These are phyloP conservation scores for Kodamaea suecica DNA, from an alignment of 1,139 yeast genomes.

Conservation along the genomic window DNA sequence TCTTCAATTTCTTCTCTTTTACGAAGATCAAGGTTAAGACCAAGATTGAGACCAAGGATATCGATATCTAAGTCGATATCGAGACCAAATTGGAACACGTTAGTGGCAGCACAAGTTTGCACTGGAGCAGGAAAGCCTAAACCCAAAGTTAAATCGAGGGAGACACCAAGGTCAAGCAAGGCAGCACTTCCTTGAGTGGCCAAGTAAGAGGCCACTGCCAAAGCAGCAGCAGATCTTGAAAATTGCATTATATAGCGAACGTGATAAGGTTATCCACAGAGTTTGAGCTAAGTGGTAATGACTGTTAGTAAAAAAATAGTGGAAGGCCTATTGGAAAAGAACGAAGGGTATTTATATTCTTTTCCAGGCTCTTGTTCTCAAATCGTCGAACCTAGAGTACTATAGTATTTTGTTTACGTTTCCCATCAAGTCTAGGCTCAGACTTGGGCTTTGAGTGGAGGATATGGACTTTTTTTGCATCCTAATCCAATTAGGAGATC, in stretches of 20 bases:
- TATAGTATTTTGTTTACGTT: no score
- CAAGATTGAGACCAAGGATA: no score
- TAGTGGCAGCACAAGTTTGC: constrained; percentile 10
- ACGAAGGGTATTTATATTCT: no score
- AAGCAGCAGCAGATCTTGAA: constrained; percentile 15
- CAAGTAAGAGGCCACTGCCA: constrained; percentile 14
- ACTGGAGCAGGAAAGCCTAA: constrained; percentile 9
- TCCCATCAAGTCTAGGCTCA: no score
- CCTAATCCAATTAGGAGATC: constrained; percentile 1
- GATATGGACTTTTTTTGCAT: not conserved
- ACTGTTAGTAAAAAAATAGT: not conserved
- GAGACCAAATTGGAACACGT: constrained; percentile 15
- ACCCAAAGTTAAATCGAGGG: constrained; percentile 11
- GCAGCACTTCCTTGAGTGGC: constrained; percentile 12
- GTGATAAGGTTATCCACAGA: no score
- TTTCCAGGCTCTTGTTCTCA: no score
- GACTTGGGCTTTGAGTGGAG: not conserved
- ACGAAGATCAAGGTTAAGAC: constrained; percentile 12
- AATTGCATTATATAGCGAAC: constrained; percentile 12
- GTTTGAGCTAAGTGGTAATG: not conserved
- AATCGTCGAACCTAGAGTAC: no score
- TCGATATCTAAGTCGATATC: constrained; percentile 15
- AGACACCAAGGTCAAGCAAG: constrained; percentile 11
- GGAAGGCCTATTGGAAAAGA: no score
- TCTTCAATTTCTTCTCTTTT: constrained; percentile 5